Evolutionary conservation across 2,329 filamentous ascomycete species (phyloP).

Genomic region (Xylaria digitata): DNA sequence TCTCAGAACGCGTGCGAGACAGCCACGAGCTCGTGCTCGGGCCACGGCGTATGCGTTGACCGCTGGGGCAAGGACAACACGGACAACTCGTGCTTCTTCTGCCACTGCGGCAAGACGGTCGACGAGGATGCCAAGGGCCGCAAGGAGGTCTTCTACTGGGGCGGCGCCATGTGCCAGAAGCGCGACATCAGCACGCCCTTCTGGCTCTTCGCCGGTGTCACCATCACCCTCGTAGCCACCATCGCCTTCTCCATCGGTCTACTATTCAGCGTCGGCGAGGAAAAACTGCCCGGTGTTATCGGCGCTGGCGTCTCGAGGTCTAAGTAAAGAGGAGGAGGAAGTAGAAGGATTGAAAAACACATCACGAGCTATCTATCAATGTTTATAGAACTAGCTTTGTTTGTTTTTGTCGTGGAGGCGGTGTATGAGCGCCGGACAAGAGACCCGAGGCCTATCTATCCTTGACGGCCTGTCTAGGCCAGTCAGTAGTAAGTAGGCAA

Average conservation of each 20-base stretch:
- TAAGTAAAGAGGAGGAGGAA: conserved; percentile 57
- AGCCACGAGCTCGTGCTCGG: conserved; percentile 81
- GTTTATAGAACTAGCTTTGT: background rate
- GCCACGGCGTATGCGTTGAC: conserved; percentile 80
- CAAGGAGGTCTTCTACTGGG: conserved; percentile 74
- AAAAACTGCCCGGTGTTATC: conserved; percentile 92
- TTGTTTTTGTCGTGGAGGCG: background rate
- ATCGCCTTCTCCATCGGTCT: conserved; percentile 79
- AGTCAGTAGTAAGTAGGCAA: background rate
- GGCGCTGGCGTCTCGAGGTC: conserved; percentile 86
- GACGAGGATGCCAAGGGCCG: conserved; percentile 59
- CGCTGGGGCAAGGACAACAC: conserved; percentile 64
- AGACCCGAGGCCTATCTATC: conserved; percentile 9
- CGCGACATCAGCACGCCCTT: conserved; percentile 89
- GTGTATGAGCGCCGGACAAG: conserved; percentile 1
- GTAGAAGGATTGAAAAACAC: too few relatives aligned
- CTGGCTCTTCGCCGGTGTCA: conserved; percentile 84
- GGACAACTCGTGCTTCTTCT: conserved; percentile 75
- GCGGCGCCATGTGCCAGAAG: conserved; percentile 88
- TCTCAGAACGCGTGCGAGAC: conserved; percentile 75
- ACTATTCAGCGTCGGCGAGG: conserved; percentile 84
- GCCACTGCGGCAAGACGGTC: conserved; percentile 75
- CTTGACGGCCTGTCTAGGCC: background rate
- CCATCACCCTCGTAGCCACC: conserved; percentile 74
- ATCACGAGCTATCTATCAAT: background rate